These are phyloP conservation scores for Aspergillus cejpii DNA, from an alignment of 2,329 filamentous ascomycete species.

Conservation along the genomic window DNA sequence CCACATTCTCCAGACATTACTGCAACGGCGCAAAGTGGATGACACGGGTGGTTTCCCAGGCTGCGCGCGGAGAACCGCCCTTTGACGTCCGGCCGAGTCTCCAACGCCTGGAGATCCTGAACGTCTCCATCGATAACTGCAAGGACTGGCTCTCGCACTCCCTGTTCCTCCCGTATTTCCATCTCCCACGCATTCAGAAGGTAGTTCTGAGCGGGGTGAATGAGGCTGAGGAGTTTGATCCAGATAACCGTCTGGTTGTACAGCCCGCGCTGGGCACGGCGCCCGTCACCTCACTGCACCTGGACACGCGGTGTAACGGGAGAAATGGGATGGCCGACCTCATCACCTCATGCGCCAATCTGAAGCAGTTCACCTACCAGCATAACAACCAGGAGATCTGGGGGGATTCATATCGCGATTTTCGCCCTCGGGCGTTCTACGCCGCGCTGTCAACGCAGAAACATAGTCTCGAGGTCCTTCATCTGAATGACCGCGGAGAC, in stretches of 20 bases:
- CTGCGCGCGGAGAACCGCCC: not conserved
- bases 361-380: constrained; percentile 13
- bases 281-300: not conserved
- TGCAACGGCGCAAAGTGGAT: not conserved
- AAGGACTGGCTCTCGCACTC: not conserved
- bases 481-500: constrained; percentile 1
- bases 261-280: not conserved
- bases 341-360: constrained; percentile 11
- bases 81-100: not conserved
- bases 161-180: constrained; percentile 3
- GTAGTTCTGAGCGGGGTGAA: not conserved
- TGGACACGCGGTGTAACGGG: not conserved
- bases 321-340: constrained; percentile 7
- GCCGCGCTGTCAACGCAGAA: constrained; percentile 8
- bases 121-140: not conserved
- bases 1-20: not conserved
- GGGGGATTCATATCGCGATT: not conserved
- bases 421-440: constrained; percentile 7
- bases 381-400: constrained; percentile 6
- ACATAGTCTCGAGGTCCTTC: constrained; percentile 9
- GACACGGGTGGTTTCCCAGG: not conserved
- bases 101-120: not conserved
- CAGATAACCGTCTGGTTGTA: not conserved
- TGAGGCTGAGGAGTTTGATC: not conserved
- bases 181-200: constrained; percentile 3